Base-by-base conservation (phyloP, 164 flowering plant genomes). In the Vitis labrusca region DNA sequence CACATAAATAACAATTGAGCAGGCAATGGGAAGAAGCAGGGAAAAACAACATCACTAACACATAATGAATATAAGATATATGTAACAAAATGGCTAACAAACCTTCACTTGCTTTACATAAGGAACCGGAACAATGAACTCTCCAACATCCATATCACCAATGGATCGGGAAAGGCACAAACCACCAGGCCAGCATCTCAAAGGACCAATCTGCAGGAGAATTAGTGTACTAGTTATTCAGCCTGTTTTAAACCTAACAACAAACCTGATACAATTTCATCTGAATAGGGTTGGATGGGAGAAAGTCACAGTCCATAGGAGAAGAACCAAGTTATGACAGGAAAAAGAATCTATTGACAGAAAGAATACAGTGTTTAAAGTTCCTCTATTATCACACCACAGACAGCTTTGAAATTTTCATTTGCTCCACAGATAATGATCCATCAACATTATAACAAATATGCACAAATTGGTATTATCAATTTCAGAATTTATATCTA, bases 151-250 rank as follows among this genome's bases (percentile, higher is more conserved):
- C 86, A 81, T 78, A 79, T 93, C 98, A 51, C 98, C 98, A 69
- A 93, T 86, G 52, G 98, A 93, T 78, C 97, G 83, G 49, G 98
- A 93, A 66, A 93, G 97, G 82, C 98, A 91, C 73, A 93, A 79
- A 54, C 98, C 98, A 73, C 98, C 98, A 61, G 97, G 98, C 98
- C 98, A 93, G 78, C 97, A 91, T 82, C 98, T 86, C 76, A 93
- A 72, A 73, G 98, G 98, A 57, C 98, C 98, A 90, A 93, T 85
- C 98, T 93, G 73, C 66, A 75, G 62, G 30, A 66, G 51, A 63
- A 76, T 0, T 37, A 67, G 5, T 8, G 53, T 15, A 56, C 65
- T 51, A 47, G 53, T 50, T 16, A 59, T n/a, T 23, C 32, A 68
- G 55, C 48, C 50, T 19, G 27, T 23, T 59, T 29, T 68, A n/a